Base-by-base conservation (phyloP, 352 stramenopile genomes). In the Phytophthora idaei region DNA sequence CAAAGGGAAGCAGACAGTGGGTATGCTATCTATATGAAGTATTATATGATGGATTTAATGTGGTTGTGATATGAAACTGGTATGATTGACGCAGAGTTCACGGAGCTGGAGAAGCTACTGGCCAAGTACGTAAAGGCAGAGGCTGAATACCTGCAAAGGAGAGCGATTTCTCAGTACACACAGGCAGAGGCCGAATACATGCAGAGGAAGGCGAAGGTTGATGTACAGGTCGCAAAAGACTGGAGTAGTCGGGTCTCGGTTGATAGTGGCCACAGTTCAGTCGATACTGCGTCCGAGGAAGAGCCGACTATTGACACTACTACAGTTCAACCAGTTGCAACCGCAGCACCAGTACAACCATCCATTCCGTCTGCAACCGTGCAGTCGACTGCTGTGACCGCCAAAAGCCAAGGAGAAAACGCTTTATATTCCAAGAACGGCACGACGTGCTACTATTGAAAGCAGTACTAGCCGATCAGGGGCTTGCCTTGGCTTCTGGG, bases 361-460 rank as follows among this genome's bases (percentile, higher is more conserved):
- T 21, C 17, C 17, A 21, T 21, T 21, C 17, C 17, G 17, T 21
- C 17, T 21, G 17, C 17, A 21, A 21, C 17, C 17, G 17, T 21
- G 17, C 1, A 39, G 2, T 52, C 47, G 11, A 59, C 31, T 17
- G 27, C 34, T n/a, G 31, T 51, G 12, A 57, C 17, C 6, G 48
- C 32, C 34, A 71, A 55, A 67, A 66, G 9, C 14, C 25, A 12
- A 46, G 42, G 4, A 71, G 69, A 21, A 57, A 41, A 21, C 51
- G 52, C 0, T 75, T 72, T 14, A 34, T 21, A 25, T 75, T 75
- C 25, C 39, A 52, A n/a, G 57, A 72, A 8, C 17, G 12, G 3
- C 68, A 75, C 47, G 68, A 75, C 31, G 32, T 68, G 8, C 4
- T 72, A 15, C 47, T 75, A 2, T 44, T 75, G n/a, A 61, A 65